Percentiles rank a stretch among this genome's conserved stretches.
Evolutionary conservation across 345 rosid genomes (phyloP).

Genomic region (Camelina neglecta): DNA sequence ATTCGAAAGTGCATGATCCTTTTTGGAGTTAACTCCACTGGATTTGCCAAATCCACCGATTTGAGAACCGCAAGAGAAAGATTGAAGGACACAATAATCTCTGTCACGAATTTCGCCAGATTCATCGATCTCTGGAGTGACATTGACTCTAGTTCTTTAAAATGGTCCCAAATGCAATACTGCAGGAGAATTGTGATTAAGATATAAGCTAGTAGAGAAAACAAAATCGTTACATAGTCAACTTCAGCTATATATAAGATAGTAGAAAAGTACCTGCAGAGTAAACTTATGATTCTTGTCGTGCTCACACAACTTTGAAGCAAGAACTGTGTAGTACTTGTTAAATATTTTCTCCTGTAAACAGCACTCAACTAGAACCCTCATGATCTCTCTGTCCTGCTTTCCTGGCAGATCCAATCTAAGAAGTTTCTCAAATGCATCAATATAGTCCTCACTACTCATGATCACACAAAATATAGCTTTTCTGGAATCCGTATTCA

Average conservation of each 20-base stretch:
- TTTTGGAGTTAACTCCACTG: constrained; percentile 59
- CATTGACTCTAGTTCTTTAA: constrained; percentile 78
- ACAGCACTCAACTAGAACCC: constrained; percentile 90
- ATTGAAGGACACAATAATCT: constrained; percentile 72
- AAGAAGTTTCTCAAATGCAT: constrained; percentile 88
- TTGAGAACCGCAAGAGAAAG: constrained; percentile 80
- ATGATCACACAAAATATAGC: constrained; percentile 94
- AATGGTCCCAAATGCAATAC: constrained; percentile 93
- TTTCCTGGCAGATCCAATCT: constrained; percentile 83
- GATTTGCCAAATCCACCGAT: constrained; percentile 62
- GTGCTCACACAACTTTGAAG: constrained; percentile 80
- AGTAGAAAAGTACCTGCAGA: constrained; percentile 60
- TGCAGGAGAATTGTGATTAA: constrained; percentile 38
- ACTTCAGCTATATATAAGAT: constrained; percentile 4
- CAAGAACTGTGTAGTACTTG: constrained; percentile 79
- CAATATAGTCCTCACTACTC: constrained; percentile 92
- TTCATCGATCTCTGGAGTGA: constrained; percentile 80
- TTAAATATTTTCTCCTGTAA: constrained; percentile 86
- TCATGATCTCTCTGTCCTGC: constrained; percentile 92
- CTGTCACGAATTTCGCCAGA: constrained; percentile 82
- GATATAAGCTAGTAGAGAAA: background rate
- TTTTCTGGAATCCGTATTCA: constrained; percentile 90
- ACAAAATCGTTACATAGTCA: background rate
- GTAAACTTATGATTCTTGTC: constrained; percentile 92
- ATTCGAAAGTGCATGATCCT: constrained; percentile 83